These are phyloP conservation scores for Sextonia rubra DNA, from an alignment of 164 flowering plant species.

Conservation along the genomic window DNA sequence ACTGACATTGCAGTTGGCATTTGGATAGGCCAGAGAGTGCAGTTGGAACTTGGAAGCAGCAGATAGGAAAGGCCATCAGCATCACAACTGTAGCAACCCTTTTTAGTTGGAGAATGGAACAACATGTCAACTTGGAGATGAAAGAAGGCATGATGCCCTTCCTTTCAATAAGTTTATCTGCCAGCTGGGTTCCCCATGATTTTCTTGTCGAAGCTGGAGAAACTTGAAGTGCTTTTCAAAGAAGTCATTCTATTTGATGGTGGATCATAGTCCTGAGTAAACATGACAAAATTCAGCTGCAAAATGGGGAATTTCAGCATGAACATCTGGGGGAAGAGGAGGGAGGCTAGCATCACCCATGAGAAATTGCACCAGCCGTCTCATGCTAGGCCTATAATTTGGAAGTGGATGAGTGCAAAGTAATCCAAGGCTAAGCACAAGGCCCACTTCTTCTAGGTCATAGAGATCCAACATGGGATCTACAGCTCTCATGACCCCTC, in stretches of 20 bases:
- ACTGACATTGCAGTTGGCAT: too few relatives aligned
- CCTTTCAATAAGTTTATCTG: constrained; percentile 16
- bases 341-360: constrained; percentile 39
- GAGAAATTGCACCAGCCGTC: constrained; percentile 37
- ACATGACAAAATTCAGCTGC: constrained; percentile 9
- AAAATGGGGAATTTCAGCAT: constrained; percentile 12
- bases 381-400: constrained; percentile 44
- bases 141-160: neutral
- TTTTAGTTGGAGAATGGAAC: too few relatives aligned
- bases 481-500: constrained; percentile 26
- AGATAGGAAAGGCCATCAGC: too few relatives aligned
- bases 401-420: constrained; percentile 40
- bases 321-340: constrained; percentile 16
- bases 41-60: too few relatives aligned
- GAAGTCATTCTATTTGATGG: constrained; percentile 11
- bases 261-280: constrained; percentile 10
- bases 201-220: constrained; percentile 19
- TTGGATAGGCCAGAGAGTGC: too few relatives aligned
- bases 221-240: constrained; percentile 17
- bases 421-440: constrained; percentile 43
- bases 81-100: too few relatives aligned
- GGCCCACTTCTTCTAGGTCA: constrained; percentile 28
- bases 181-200: neutral
- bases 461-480: constrained; percentile 29
- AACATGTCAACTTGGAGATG: neutral